Percentiles rank a stretch among this genome's conserved stretches.
Conservation (phyloP, 257 asterid species). For the Solanum rostratum region DNA sequence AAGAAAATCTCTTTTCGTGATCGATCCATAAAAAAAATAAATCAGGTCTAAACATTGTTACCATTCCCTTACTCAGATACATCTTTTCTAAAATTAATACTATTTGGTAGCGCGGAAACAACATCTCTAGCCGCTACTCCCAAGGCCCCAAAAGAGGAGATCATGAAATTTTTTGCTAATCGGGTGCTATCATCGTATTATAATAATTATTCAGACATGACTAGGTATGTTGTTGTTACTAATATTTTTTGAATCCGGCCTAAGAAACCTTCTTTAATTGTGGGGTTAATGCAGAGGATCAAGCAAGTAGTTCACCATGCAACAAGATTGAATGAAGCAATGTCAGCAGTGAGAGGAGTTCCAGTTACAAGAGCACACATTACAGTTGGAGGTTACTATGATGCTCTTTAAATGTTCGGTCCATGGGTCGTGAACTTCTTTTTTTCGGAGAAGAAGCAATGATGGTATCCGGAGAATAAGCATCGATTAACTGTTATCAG, state of each 20-base stretch:
- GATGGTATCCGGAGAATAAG: not conserved
- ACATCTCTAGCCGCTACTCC: not conserved
- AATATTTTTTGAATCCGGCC: not conserved
- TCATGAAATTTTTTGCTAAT: not conserved
- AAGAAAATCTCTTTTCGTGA: too few species aligned
- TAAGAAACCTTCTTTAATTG: not conserved
- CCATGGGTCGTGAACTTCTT: not conserved
- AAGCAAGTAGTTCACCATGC: constrained; percentile 35
- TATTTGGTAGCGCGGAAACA: not conserved
- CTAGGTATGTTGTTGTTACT: not conserved
- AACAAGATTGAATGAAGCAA: constrained; percentile 31
- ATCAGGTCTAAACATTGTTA: not conserved
- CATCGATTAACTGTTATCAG: not conserved
- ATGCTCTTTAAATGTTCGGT: constrained; percentile 2
- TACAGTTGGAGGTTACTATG: constrained; percentile 54
- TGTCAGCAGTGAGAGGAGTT: constrained; percentile 34
- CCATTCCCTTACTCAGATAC: not conserved
- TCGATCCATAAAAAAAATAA: not conserved
- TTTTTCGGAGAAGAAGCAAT: not conserved
- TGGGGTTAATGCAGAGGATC: constrained; percentile 23
- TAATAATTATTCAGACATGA: not conserved
- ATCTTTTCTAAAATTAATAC: not conserved
- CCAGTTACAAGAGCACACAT: constrained; percentile 42
- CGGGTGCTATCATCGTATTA: not conserved
- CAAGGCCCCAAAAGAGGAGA: not conserved